Evolutionary conservation across 768 basidiomycete species (phyloP), one percentile per base, ranked within the genome.

Genomic region (Lentinula detonsa): DNA sequence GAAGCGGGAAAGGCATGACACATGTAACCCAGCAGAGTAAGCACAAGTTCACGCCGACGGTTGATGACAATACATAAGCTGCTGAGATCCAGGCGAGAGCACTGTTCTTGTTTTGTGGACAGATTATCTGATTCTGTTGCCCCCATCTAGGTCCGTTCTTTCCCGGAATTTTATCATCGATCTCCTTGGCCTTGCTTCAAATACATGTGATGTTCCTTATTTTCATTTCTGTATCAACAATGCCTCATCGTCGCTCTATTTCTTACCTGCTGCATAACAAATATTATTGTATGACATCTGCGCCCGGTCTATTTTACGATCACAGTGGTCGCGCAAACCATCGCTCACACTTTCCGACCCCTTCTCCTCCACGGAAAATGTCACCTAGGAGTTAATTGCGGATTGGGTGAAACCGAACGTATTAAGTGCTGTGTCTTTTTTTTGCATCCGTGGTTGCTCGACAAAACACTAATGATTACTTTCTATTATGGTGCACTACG

Each of bases 1-100:
- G 91, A 39, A 91, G 89, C 67, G 93, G 93, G 8, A 90, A 90
- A 73, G 91, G 91, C 21, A 92, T 94, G 90, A 93, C 91, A 48
- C 87, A 87, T 68, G 82, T 85, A 4, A 81, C 78, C n/a, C 69
- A 78, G 34, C 79, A 82, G 65, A 80, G 76, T 64, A 93, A 93
- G 68, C 91, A 93, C 72, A 92, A 91, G 69, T 94, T 93, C 69
- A 74, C 76, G 54, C 64, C 73, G 0, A 68, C 63, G 37, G 84
- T 84, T 6, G 87, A 85, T 9, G 73, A 79, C 23, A 74, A 66
- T 53, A 54, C 69, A 64, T 71, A 61, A 65, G 53, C 51, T 55
- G 61, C 28, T 33, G 18, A 4, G 50, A 28, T 49, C 45, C 43
- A n/a, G 33, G 18, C 42, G 7, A 46, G 34, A 35, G 35, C 23